A percentile compares a stretch with the other conserved stretches of the same genome.
These are phyloP conservation scores for Zygotorulaspora mrakii DNA, from an alignment of 1,139 yeast genomes.

Conservation along the genomic window DNA sequence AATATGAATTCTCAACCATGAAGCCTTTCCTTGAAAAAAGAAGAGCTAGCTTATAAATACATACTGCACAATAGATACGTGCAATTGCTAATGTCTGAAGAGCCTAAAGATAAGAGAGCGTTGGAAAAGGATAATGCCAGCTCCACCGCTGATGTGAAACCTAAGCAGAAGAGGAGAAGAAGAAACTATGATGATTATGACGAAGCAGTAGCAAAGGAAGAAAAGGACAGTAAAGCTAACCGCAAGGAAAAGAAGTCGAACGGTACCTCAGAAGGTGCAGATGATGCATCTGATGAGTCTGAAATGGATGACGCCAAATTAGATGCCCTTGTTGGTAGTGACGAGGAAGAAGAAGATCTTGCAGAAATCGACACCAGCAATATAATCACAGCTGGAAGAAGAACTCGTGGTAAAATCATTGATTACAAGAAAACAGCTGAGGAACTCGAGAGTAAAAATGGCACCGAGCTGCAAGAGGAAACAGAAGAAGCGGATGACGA, in stretches of 20 bases:
- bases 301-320: conserved; percentile 55
- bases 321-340: conserved; percentile 45
- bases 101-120: conserved; percentile 11
- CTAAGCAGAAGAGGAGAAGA: conserved; percentile 41
- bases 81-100: conserved; percentile 7
- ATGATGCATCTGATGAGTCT: conserved; percentile 44
- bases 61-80: background rate
- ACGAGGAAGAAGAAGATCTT: conserved; percentile 74
- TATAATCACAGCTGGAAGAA: conserved; percentile 77
- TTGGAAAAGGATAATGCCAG: conserved; percentile 8
- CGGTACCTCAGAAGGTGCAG: conserved; percentile 34
- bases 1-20: no score
- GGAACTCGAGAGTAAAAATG: conserved; percentile 53
- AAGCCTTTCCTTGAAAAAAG: no score
- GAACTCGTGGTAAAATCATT: conserved; percentile 86
- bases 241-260: conserved; percentile 45
- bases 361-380: conserved; percentile 81
- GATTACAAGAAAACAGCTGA: conserved; percentile 86
- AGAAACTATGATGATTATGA: conserved; percentile 51
- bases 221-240: conserved; percentile 38
- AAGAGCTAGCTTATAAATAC: background rate
- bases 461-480: conserved; percentile 28
- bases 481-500: conserved; percentile 36
- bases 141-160: conserved; percentile 13
- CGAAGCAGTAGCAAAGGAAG: conserved; percentile 42